phyloP scores from a whole-genome alignment of 306 rosid species.

The Cicer bijugum region DNA sequence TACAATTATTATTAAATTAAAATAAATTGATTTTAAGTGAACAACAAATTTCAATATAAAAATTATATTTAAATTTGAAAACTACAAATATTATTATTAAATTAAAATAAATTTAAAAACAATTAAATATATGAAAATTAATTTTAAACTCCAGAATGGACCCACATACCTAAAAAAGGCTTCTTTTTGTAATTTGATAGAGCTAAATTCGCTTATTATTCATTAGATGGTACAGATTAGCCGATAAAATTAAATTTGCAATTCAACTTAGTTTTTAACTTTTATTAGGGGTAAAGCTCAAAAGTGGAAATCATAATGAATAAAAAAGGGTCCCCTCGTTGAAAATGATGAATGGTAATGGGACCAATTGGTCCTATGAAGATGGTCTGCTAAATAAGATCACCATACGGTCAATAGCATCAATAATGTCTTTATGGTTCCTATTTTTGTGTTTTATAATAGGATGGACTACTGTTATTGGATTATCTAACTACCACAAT shows the following conservation, averaged over 20 bases:
- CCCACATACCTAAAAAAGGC: conserved; percentile 29
- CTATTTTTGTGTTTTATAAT: conserved; percentile 48
- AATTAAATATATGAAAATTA: too few relatives aligned
- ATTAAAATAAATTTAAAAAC: too few relatives aligned
- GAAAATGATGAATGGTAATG: conserved; percentile 51
- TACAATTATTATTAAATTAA: too few relatives aligned
- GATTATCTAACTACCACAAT: too few relatives aligned
- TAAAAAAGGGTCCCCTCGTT: conserved; percentile 56
- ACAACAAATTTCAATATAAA: too few relatives aligned
- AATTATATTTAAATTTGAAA: too few relatives aligned
- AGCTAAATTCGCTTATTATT: conserved; percentile 3
- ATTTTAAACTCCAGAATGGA: too few relatives aligned
- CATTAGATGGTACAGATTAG: conserved; percentile 32
- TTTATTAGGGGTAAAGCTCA: conserved; percentile 39
- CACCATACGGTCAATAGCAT: conserved; percentile 42
- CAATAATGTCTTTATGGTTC: conserved; percentile 51
- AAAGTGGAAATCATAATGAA: conserved; percentile 49
- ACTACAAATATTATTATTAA: too few relatives aligned
- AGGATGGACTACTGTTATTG: conserved; percentile 39
- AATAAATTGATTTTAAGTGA: too few relatives aligned
- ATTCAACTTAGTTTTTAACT: neutral
- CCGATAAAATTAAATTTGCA: conserved; percentile 28
- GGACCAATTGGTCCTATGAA: conserved; percentile 50
- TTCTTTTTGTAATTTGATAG: conserved; percentile 39
- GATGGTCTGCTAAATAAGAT: conserved; percentile 46